Base-by-base conservation (phyloP, 768 basidiomycete genomes). In the Termitomyces sp. region DNA sequence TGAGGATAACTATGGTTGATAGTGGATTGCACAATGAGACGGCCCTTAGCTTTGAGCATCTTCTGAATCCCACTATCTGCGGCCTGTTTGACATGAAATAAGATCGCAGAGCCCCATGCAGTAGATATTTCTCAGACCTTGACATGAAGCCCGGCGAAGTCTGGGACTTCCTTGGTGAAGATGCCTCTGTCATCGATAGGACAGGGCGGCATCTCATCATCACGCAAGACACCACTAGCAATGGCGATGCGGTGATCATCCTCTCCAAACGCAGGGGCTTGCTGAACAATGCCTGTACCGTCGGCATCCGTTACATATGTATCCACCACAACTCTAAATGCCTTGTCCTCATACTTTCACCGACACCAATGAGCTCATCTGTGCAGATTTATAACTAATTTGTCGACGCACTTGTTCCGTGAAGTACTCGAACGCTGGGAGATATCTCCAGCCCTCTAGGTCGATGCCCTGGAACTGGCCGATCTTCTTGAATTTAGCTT, bases 201-300 rank as follows among this genome's bases (percentile, higher is more conserved):
- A 69, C 95, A 97, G 0, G 97, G 97, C 0, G 97, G 95, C 83
- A 95, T 86, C 71, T 98, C 95, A 45, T 96, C 95, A 0, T 83
- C 78, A 26, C 79, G 79, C n/a, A 98, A 71, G 53, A 98, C 83
- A 20, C 89, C 91, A 66, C 96, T 82, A 4, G 85, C 85, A 59
- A 96, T 81, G 27, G 91, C 89, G 65, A 99, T 84, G 53, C 97
- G 91, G 72, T 98, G 93, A 82, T 99, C 97, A 66, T 99, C 97
- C 71, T 98, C 96, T 77, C 97, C 97, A 67, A 97, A 98, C 0
- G 90, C 95, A 2, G 97, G 97, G 2, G 97, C 94, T 75, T 99
- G 97, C 71, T 99, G 97, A 32, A 99, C 97, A 67, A 98, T 95
- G 66, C 97, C 97, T 30, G 97, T 99, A 68, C 97, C 97, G 59